A percentile compares a stretch with the other conserved stretches of the same genome.
phyloP scores from a whole-genome alignment of 805 yeast genomes.

The Torulaspora quercuum region DNA sequence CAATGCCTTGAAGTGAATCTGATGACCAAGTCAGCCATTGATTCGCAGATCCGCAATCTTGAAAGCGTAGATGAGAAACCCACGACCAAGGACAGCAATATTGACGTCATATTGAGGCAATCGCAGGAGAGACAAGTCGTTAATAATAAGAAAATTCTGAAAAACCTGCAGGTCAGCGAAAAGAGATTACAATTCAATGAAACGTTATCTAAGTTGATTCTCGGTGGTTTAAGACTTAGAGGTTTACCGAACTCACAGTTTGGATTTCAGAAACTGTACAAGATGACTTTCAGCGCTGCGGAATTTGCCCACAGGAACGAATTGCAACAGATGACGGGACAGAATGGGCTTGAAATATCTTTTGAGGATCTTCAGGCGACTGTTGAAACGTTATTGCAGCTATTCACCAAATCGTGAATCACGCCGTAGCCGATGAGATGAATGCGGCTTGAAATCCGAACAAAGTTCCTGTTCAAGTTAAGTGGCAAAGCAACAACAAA shows the following conservation, averaged over 20 bases:
- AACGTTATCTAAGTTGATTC: slow-evolving; percentile 36
- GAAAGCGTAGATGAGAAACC: slow-evolving; percentile 2
- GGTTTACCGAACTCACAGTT: slow-evolving; percentile 32
- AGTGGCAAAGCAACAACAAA: too few relatives aligned
- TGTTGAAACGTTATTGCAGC: slow-evolving; percentile 36
- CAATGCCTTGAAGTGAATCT: slow-evolving; percentile 14
- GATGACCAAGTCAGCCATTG: slow-evolving; percentile 12
- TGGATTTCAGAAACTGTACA: slow-evolving; percentile 37
- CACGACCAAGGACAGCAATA: slow-evolving; percentile 12
- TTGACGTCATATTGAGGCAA: slow-evolving; percentile 25
- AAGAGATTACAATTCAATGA: slow-evolving; percentile 29
- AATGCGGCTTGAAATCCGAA: too few relatives aligned
- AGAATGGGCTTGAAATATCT: slow-evolving; percentile 21
- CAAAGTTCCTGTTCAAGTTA: too few relatives aligned
- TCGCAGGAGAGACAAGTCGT: slow-evolving; percentile 18
- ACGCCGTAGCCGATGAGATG: slow-evolving; percentile 1
- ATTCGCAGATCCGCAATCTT: slow-evolving; percentile 10
- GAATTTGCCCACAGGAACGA: slow-evolving; percentile 39
- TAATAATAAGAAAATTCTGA: slow-evolving; percentile 17
- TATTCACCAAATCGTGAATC: slow-evolving; percentile 31
- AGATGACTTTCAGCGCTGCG: slow-evolving; percentile 38
- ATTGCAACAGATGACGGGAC: slow-evolving; percentile 14
- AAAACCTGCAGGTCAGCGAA: slow-evolving; percentile 27
- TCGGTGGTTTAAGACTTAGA: slow-evolving; percentile 39
- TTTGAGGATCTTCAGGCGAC: slow-evolving; percentile 37